A percentile compares a stretch with the other conserved stretches of the same genome.
phyloP scores from a whole-genome alignment of 495 filamentous ascomycete species.

The Aspergillus kassunensis region DNA sequence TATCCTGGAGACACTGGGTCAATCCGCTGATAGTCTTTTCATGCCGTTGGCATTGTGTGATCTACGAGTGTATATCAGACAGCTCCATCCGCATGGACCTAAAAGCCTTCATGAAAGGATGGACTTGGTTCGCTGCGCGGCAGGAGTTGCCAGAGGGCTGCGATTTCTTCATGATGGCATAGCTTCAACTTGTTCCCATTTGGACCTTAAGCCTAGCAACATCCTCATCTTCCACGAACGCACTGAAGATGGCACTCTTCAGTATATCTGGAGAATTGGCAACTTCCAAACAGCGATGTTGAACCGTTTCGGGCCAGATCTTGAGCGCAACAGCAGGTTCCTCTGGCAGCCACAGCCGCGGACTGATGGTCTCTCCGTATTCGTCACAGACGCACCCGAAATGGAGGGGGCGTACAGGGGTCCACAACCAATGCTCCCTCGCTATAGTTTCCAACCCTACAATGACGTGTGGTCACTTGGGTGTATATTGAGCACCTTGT shows the following conservation, averaged over 20 bases:
- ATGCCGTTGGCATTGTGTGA: conserved; percentile 5
- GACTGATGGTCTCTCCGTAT: background rate
- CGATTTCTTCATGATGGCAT: conserved; percentile 1
- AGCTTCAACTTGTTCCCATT: background rate
- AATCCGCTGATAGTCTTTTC: background rate
- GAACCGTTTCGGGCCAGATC: background rate
- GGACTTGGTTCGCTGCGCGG: conserved; percentile 1
- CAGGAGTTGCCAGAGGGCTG: background rate
- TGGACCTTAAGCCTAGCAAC: conserved; percentile 7
- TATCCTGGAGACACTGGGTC: background rate
- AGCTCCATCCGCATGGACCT: background rate
- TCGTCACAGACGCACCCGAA: background rate
- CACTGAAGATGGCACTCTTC: background rate
- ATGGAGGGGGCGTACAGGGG: background rate
- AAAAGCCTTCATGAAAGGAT: background rate
- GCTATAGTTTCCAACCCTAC: background rate
- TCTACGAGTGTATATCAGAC: conserved; percentile 1
- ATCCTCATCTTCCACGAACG: conserved; percentile 1
- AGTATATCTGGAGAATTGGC: conserved; percentile 4
- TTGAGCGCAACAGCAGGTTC: background rate
- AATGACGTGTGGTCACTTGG: conserved; percentile 8
- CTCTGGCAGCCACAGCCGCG: background rate
- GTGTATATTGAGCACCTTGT: background rate
- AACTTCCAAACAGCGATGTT: background rate
- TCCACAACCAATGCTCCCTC: background rate